A percentile compares a stretch with the other conserved stretches of the same genome.
These are phyloP conservation scores for Atalantia buxifolia DNA, from an alignment of 345 rosid species.

Conservation along the genomic window DNA sequence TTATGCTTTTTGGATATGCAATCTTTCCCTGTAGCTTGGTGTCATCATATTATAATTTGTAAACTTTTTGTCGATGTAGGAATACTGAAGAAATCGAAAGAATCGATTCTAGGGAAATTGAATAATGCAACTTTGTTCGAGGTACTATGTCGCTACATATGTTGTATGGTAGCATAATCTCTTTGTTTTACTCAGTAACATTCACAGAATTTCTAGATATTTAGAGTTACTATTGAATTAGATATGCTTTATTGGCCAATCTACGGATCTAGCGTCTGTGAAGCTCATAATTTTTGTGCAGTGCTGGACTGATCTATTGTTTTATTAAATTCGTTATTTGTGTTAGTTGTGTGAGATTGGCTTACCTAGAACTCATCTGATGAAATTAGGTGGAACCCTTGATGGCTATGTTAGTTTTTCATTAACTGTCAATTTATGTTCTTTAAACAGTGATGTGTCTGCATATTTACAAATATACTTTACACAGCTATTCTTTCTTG, in stretches of 20 bases:
- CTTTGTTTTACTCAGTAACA: neutral
- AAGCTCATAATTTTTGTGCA: neutral
- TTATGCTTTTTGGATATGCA: neutral
- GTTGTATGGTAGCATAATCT: neutral
- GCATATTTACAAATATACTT: neutral
- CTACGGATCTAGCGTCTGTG: neutral
- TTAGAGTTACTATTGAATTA: neutral
- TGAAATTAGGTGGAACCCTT: neutral
- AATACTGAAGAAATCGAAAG: conserved; percentile 73
- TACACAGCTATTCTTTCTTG: neutral
- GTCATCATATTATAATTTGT: neutral
- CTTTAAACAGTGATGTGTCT: neutral
- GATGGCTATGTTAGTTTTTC: neutral
- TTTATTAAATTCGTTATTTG: neutral
- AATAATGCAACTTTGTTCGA: conserved; percentile 37
- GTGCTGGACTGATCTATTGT: neutral
- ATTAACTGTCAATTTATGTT: neutral
- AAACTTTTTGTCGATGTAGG: conserved; percentile 40
- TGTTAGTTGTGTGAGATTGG: neutral
- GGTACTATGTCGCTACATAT: conserved; percentile 30
- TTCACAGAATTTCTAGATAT: neutral
- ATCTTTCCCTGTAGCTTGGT: neutral
- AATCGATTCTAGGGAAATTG: conserved; percentile 44
- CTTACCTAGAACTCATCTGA: neutral
- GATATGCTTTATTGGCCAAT: neutral